Percentiles rank a stretch among this genome's conserved stretches.
phyloP scores from a whole-genome alignment of 306 rosid genomes.

The Heteromeles arbutifolia region DNA sequence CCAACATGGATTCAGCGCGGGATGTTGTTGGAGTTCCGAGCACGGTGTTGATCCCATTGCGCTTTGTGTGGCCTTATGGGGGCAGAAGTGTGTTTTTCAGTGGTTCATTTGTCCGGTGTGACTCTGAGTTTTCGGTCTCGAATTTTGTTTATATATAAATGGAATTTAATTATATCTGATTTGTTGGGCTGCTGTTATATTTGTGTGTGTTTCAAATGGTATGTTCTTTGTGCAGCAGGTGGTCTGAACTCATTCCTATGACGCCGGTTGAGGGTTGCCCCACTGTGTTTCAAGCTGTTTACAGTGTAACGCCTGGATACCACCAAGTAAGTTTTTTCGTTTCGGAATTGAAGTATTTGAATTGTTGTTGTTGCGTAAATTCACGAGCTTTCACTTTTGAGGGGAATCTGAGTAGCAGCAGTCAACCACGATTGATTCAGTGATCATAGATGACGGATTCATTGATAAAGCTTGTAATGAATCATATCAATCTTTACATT shows the following conservation, averaged over 20 bases:
- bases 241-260: conserved; percentile 94
- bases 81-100: conserved; percentile 75
- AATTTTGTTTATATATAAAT: not conserved
- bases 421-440: not conserved
- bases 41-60: conserved; percentile 70
- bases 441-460: not conserved
- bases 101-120: conserved; percentile 84
- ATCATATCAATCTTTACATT: not conserved
- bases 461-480: not conserved
- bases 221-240: conserved; percentile 35
- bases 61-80: conserved; percentile 93
- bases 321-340: conserved; percentile 69
- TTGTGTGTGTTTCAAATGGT: conserved; percentile 11
- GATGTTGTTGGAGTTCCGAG: conserved; percentile 52
- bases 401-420: not conserved
- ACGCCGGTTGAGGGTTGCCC: conserved; percentile 89
- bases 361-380: not conserved
- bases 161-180: not conserved
- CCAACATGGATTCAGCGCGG: conserved; percentile 59
- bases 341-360: not conserved
- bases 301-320: conserved; percentile 73
- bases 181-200: not conserved
- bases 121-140: not conserved
- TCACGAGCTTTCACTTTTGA: not conserved
- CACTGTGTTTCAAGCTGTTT: conserved; percentile 84